Evolutionary conservation across 2,329 filamentous ascomycete genomes (phyloP), one percentile per base, ranked within the genome.

Genomic region (Pseudopyricularia javanii): DNA sequence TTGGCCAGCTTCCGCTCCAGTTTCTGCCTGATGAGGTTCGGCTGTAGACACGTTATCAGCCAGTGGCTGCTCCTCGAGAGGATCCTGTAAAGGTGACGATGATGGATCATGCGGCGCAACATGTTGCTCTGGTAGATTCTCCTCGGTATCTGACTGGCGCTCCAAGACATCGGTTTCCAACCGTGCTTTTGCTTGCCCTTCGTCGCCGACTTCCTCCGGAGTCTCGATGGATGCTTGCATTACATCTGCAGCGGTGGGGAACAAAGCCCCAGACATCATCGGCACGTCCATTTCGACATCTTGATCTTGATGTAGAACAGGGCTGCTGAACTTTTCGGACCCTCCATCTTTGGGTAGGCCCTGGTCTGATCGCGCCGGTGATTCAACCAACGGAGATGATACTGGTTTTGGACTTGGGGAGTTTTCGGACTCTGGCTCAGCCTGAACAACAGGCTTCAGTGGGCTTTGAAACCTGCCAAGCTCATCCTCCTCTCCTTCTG

Each of bases 401-500:
- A 43, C 24, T 3, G 24, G 11, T 11, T n/a, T 9, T 20, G 37
- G 37, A 3, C 20, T 43, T 24, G 20, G 37, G 14, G 37, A 43
- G 37, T n/a, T 20, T 43, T 43, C 37, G 37, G 37, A 24, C 8
- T 22, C 37, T 12, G 37, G 37, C n/a, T 43, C 37, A 7, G 17
- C 24, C 37, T 43, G 37, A 43, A 22, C n/a, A 22, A 43, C n/a
- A 20, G 37, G 24, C 9, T 20, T 43, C 12, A 43, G 30, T 15
- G 17, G 48, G 24, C 48, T 50, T 17, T 37, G 30, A 17, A 35
- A 26, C 32, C 20, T 30, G 9, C 20, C 48, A 11, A 50, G 34
- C 28, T 56, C 54, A 12, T 49, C 37, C 3, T 52, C 51, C 11
- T 51, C 53, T 6, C 40, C 32, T 14, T 53, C 52, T 24, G 50